A percentile compares a stretch with the other conserved stretches of the same genome.
Conservation (phyloP, 805 yeast species). For the Yarrowia deformans region DNA sequence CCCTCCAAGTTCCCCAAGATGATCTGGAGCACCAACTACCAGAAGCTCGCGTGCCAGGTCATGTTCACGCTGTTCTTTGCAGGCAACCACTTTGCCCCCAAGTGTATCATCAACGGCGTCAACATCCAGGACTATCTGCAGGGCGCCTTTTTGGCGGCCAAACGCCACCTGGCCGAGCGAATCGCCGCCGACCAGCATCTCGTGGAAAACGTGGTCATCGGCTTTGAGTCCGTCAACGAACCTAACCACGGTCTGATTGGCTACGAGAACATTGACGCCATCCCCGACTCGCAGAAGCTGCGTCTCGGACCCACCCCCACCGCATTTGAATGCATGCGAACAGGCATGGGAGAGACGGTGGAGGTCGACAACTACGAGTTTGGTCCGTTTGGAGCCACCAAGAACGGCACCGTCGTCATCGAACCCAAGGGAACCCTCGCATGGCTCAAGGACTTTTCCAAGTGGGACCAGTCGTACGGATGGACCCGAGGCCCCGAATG, state of each 20-base stretch:
- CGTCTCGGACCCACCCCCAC: constrained; percentile 83
- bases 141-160: constrained; percentile 62
- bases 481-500: constrained; percentile 70
- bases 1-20: constrained; percentile 69
- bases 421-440: constrained; percentile 72
- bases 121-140: constrained; percentile 84
- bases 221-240: constrained; percentile 85
- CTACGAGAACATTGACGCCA: constrained; percentile 57
- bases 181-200: constrained; percentile 54
- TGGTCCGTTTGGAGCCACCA: constrained; percentile 74
- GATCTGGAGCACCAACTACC: constrained; percentile 92
- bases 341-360: constrained; percentile 78
- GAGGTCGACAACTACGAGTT: constrained; percentile 73
- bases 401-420: constrained; percentile 58
- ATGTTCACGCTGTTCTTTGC: constrained; percentile 89
- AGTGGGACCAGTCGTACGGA: constrained; percentile 59
- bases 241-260: constrained; percentile 83
- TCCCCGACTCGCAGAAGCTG: constrained; percentile 68
- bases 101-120: constrained; percentile 68
- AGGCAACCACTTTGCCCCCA: constrained; percentile 78
- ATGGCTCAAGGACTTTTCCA: constrained; percentile 63
- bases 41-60: constrained; percentile 73
- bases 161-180: constrained; percentile 56
- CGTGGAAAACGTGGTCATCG: constrained; percentile 64
- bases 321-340: constrained; percentile 67